These are phyloP conservation scores for Talaromyces pinophilus DNA, from an alignment of 2,329 filamentous ascomycete species.

Conservation along the genomic window DNA sequence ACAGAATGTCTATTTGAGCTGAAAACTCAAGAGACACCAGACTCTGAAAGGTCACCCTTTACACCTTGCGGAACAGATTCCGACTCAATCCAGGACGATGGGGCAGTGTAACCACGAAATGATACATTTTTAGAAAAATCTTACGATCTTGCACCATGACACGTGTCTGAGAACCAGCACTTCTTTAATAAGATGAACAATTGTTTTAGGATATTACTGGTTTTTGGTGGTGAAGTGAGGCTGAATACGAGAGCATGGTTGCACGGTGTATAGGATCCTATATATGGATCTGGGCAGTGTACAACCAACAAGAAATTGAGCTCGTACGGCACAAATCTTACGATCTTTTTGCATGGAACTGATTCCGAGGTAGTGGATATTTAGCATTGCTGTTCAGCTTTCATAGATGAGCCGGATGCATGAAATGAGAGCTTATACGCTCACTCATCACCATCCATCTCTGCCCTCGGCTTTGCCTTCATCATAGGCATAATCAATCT, in stretches of 20 bases:
- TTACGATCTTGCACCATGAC: background rate
- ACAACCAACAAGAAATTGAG: background rate
- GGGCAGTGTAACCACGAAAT: background rate
- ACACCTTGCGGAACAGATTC: no score
- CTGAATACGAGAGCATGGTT: constrained; percentile 7
- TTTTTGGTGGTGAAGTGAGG: background rate
- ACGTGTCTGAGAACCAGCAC: background rate
- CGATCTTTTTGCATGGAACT: background rate
- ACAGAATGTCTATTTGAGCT: background rate
- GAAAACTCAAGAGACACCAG: background rate
- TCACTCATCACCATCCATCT: constrained; percentile 26
- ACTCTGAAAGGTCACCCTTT: no score
- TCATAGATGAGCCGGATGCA: background rate
- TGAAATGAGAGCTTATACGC: no score
- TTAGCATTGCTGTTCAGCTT: background rate
- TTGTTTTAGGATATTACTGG: no score
- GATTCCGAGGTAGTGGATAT: background rate
- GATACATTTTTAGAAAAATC: background rate
- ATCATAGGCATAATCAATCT: constrained; percentile 49
- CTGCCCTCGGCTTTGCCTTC: constrained; percentile 38
- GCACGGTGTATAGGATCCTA: background rate
- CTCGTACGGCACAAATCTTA: background rate
- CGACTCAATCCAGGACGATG: background rate
- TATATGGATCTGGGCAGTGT: background rate
- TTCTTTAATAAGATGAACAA: background rate